Conservation (phyloP, 208 protist genomes). For the Trypanosoma boissoni region DNA sequence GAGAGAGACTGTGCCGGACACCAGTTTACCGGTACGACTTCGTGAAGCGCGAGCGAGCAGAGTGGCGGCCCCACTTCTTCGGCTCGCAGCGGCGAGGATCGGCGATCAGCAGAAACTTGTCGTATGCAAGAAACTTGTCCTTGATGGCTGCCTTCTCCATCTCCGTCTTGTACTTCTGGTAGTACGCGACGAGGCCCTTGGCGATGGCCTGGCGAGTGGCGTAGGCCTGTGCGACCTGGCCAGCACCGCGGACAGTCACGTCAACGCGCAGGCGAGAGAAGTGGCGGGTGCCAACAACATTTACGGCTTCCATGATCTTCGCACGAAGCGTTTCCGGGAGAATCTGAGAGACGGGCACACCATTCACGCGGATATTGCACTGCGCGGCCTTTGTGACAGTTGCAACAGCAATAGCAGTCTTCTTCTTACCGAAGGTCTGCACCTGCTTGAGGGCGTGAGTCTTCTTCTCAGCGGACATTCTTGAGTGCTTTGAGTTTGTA, state of each 20-base stretch:
- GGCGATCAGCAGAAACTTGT: slow-evolving; percentile 99
- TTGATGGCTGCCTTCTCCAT: slow-evolving; percentile 98
- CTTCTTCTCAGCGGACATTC: slow-evolving; percentile 78
- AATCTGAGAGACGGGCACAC: slow-evolving; percentile 96
- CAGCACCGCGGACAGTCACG: slow-evolving; percentile 97
- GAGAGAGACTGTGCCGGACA: not conserved
- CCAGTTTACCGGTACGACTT: slow-evolving; percentile 59
- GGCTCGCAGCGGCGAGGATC: slow-evolving; percentile 99
- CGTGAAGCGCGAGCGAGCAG: slow-evolving; percentile 98
- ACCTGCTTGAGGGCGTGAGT: slow-evolving; percentile 82
- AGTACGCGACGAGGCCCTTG: slow-evolving; percentile 98
- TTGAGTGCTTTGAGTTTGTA: no score
- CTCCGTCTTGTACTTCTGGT: slow-evolving; percentile 98
- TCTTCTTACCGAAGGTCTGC: slow-evolving; percentile 97
- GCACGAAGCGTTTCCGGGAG: slow-evolving; percentile 96
- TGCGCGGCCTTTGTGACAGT: slow-evolving; percentile 94
- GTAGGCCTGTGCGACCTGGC: slow-evolving; percentile 98
- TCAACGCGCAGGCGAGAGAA: slow-evolving; percentile 98
- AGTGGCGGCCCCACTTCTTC: slow-evolving; percentile 99
- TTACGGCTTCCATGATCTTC: slow-evolving; percentile 98
- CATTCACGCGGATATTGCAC: slow-evolving; percentile 99
- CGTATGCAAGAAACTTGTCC: slow-evolving; percentile 95
- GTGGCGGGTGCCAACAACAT: slow-evolving; percentile 94
- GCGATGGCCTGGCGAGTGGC: slow-evolving; percentile 99
- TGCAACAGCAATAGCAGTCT: slow-evolving; percentile 99